A percentile compares a stretch with the other conserved stretches of the same genome.
Conservation (phyloP, 2,329 filamentous ascomycete species). For the Fusarium lateritium region DNA sequence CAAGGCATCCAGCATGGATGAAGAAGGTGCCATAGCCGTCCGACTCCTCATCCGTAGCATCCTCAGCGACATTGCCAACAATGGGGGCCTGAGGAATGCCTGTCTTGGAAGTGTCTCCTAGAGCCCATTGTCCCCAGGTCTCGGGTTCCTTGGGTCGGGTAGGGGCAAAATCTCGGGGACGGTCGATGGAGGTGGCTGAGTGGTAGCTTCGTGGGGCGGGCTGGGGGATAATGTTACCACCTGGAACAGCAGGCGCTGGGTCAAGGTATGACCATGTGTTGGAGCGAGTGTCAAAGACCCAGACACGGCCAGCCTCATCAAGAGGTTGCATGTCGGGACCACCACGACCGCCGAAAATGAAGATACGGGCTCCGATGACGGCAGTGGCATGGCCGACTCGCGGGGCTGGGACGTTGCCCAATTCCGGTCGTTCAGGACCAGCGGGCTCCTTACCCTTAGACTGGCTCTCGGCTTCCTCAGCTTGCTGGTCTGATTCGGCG, state of each 20-base stretch:
- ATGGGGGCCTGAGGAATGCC: conserved; percentile 73
- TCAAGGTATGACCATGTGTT: conserved; percentile 75
- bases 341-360: conserved; percentile 85
- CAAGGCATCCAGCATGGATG: conserved; percentile 82
- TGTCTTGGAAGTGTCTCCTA: conserved; percentile 67
- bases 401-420: conserved; percentile 71
- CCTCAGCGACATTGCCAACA: conserved; percentile 69
- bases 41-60: conserved; percentile 71
- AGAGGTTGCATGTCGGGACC: conserved; percentile 78
- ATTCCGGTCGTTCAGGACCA: conserved; percentile 43
- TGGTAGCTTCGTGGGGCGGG: conserved; percentile 82
- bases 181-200: conserved; percentile 69
- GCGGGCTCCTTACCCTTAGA: conserved; percentile 60
- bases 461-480: conserved; percentile 45
- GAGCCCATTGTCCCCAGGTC: conserved; percentile 70
- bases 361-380: conserved; percentile 78
- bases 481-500: conserved; percentile 44
- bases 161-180: conserved; percentile 66
- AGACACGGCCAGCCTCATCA: conserved; percentile 81
- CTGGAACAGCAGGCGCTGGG: conserved; percentile 65
- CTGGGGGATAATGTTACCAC: conserved; percentile 56
- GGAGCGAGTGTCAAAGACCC: conserved; percentile 79
- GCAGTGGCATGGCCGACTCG: conserved; percentile 82
- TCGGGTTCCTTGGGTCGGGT: conserved; percentile 55
- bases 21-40: conserved; percentile 78